Evolutionary conservation across 2,329 filamentous ascomycete species (phyloP).

Genomic region (Colletotrichum australisinense): DNA sequence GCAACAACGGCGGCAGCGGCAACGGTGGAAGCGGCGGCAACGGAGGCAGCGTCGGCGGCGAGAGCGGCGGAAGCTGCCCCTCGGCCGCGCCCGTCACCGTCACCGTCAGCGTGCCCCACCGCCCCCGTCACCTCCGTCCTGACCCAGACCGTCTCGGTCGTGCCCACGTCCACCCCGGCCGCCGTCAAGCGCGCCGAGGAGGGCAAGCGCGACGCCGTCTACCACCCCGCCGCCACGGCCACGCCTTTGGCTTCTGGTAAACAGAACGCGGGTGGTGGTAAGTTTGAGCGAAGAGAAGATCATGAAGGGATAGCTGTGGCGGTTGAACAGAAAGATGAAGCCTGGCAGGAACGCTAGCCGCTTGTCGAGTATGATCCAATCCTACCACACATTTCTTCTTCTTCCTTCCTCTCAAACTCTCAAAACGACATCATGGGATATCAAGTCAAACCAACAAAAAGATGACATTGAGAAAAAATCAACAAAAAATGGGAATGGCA

Average conservation of each 20-base stretch:
- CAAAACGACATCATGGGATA: constrained; percentile 12
- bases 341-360: neutral
- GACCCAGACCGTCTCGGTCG: constrained; percentile 35
- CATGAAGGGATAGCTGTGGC: neutral
- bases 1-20: neutral
- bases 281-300: neutral
- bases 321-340: neutral
- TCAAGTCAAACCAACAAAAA: constrained; percentile 1
- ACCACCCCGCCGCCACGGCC: constrained; percentile 19
- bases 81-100: constrained; percentile 32
- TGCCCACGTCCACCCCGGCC: constrained; percentile 6
- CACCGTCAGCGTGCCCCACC: constrained; percentile 5
- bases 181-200: constrained; percentile 16
- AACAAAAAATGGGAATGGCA: neutral
- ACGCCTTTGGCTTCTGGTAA: constrained; percentile 21
- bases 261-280: neutral
- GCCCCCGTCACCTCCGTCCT: constrained; percentile 28
- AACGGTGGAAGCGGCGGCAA: constrained; percentile 1
- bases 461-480: neutral
- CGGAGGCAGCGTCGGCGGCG: constrained; percentile 11
- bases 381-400: neutral
- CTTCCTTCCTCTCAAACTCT: neutral
- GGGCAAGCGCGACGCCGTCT: neutral
- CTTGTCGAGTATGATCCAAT: neutral
- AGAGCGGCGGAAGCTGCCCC: constrained; percentile 19